Base-by-base conservation (phyloP, 2,329 filamentous ascomycete species). In the Sclerotinia borealis region DNA sequence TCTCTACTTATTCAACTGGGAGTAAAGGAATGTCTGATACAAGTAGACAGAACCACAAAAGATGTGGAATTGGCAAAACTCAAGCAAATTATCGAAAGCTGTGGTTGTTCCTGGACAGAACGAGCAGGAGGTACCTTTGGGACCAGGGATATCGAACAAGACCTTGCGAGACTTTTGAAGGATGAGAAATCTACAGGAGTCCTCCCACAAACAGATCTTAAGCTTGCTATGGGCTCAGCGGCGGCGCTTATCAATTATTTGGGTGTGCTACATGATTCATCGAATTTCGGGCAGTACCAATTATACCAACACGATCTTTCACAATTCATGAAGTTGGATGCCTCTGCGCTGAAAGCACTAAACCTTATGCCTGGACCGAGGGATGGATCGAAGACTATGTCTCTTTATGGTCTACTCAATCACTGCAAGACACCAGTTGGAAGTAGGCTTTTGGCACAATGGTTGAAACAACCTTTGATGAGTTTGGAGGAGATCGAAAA, bases 391-490 rank as follows among this genome's bases (percentile, higher is more conserved):
- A 98, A 97, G 79, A 96, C 86, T 0, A 99, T 99, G 95, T 98
- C 93, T 73, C 76, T 99, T 59, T 99, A 91, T 71, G 95, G 95
- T 0, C 79, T 99, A 22, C 81, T 99, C 48, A 98, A 99, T 72
- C 93, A 98, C 76, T 99, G 95, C 86, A 98, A 96, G 76, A 99
- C 95, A 1, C 91, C 95, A 0, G 87, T 96, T 1, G 95, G 95
- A 17, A 96, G 93, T 72, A 84, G 96, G 54, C 76, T 99, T 64
- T 80, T 99, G 36, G 89, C 93, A 1, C 96, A 99, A 74, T 99
- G 95, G 95, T 80, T 99, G 60, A 99, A 99, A 77, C 95, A 99
- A 75, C 95, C 95, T 0, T 79, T 99, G 45, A 99, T 99, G 95
- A 91, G 85, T 77, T 86, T 91, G 67, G 81, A 83, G 2, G 93